Base-by-base conservation (phyloP, 2,329 filamentous ascomycete species). In the Phaeosphaeria sp. region DNA sequence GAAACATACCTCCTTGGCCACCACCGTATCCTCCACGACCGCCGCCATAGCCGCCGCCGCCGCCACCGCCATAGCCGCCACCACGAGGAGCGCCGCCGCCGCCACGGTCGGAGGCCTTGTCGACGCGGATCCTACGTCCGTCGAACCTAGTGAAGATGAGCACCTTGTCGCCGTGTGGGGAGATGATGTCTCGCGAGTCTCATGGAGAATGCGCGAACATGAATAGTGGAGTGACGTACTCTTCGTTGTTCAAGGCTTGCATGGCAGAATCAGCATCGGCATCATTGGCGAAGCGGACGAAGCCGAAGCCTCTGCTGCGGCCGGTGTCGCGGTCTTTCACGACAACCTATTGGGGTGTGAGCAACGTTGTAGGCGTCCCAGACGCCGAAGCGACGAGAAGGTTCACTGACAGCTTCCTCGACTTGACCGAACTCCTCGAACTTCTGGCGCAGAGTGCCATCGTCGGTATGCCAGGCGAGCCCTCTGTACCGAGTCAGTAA, bases 391-490 rank as follows among this genome's bases (percentile, higher is more conserved):
- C 42, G n/a, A 48, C 41, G 47, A 36, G 23, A n/a, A 10, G 22
- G 46, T 46, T 47, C 48, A 90, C 92, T 80, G 87, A 98, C 95
- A 72, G 95, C 95, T 87, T 99, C 94, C 78, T 97, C 93, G 67
- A 99, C 90, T 43, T 84, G 83, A 60, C 94, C 94, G 75, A 92
- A 97, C 79, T 95, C 90, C 78, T 94, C 90, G 78, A 99, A 99
- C 80, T 97, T 97, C 76, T 90, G 83, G 74, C 91, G 90, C 66
- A 99, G 84, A 68, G 91, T 93, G 46, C 82, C 81, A 81, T 98
- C 94, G 79, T 96, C 93, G 65, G 95, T 99, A 83, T 97, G 93
- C 95, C 95, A 99, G 74, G 95, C 92, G 69, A 99, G 92, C 85
- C 95, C 95, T 76, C 94, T 97, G 74, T 42, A 13, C n/a, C 22